Conservation (phyloP, 495 filamentous ascomycete genomes). For the Halenospora varia region DNA sequence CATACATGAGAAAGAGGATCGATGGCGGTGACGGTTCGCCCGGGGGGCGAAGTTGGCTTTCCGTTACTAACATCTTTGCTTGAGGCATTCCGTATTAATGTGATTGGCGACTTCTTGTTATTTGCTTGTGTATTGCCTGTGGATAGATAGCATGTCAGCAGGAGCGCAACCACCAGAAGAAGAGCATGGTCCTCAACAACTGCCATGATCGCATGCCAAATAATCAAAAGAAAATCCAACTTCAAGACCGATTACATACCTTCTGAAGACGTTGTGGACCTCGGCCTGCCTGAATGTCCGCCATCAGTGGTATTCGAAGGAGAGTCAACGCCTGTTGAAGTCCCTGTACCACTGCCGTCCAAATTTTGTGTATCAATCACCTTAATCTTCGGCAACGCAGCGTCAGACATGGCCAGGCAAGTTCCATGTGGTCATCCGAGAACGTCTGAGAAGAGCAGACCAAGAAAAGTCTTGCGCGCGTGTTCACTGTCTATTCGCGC, state of each 20-base stretch:
- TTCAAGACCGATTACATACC: no score
- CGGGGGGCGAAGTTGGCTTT: constrained; percentile 13
- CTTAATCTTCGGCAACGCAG: constrained; percentile 35
- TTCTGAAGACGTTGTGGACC: constrained; percentile 23
- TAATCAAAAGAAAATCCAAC: background rate
- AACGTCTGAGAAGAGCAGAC: background rate
- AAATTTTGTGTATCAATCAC: constrained; percentile 35
- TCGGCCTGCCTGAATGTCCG: constrained; percentile 21
- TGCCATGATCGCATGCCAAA: background rate
- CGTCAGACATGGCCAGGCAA: constrained; percentile 32
- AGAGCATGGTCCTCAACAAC: background rate
- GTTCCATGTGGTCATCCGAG: constrained; percentile 22
- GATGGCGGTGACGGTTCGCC: constrained; percentile 34
- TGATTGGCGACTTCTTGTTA: constrained; percentile 28
- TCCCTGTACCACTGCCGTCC: constrained; percentile 21
- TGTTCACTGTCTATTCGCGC: background rate
- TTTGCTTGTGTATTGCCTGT: constrained; percentile 25
- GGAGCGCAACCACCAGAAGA: constrained; percentile 3
- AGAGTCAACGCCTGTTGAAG: constrained; percentile 17
- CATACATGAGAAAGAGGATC: constrained; percentile 56
- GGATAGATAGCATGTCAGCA: constrained; percentile 2
- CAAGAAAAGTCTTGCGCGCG: background rate
- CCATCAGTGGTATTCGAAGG: constrained; percentile 23
- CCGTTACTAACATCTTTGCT: constrained; percentile 18
- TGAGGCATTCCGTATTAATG: constrained; percentile 23